Conservation (phyloP, 805 yeast species). For the Aciculoconidium aculeatum region DNA sequence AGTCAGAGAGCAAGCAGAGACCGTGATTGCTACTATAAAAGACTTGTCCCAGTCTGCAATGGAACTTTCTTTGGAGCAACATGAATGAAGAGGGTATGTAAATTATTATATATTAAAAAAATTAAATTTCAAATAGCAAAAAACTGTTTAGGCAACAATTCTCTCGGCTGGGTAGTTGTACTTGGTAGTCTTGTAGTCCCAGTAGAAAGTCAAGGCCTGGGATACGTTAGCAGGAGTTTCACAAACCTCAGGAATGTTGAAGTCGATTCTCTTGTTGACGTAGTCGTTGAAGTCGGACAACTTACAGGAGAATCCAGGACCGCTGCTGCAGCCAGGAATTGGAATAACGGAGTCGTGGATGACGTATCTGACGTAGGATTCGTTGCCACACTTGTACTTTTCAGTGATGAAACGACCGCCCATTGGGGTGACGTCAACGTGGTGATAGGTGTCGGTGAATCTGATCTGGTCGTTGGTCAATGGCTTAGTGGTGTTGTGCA, state of each 20-base stretch:
- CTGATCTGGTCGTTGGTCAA: constrained; percentile 11
- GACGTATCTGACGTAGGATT: constrained; percentile 41
- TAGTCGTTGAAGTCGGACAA: constrained; percentile 19
- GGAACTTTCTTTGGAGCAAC: too few species aligned
- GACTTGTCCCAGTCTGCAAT: too few species aligned
- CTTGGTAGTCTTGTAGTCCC: constrained; percentile 29
- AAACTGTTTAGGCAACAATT: constrained; percentile 2
- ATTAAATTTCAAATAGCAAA: background rate
- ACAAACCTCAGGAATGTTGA: constrained; percentile 24
- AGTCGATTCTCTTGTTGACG: constrained; percentile 22
- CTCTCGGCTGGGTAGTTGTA: constrained; percentile 12
- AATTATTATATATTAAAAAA: background rate
- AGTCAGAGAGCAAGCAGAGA: constrained; percentile 44
- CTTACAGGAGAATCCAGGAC: constrained; percentile 49
- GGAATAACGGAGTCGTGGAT: constrained; percentile 54
- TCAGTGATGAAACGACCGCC: constrained; percentile 48
- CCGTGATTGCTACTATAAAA: background rate
- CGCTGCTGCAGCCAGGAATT: constrained; percentile 40
- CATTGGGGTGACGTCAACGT: constrained; percentile 49
- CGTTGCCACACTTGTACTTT: constrained; percentile 38
- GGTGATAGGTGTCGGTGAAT: constrained; percentile 18
- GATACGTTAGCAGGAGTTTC: constrained; percentile 15
- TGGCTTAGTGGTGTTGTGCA: constrained; percentile 8
- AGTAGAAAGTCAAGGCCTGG: constrained; percentile 28
- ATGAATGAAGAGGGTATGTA: constrained; percentile 1